phyloP scores from a whole-genome alignment of 2,329 filamentous ascomycete species.

The Mycosphaerelloides madeirae region DNA sequence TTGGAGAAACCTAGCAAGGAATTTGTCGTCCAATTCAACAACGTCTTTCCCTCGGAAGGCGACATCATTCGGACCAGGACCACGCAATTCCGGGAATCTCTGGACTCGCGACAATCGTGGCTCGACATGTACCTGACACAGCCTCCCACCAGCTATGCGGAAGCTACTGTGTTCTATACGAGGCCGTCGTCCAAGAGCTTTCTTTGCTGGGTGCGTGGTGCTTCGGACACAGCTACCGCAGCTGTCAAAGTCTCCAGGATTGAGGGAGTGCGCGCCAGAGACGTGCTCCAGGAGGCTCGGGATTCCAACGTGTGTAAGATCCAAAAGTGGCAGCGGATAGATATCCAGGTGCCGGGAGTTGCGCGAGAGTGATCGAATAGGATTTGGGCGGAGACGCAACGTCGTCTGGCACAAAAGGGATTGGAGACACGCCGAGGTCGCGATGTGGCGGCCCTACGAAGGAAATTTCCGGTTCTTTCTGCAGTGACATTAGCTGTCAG shows the following conservation, averaged over 20 bases:
- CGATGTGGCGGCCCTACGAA: no score
- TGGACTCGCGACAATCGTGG: conserved; percentile 10
- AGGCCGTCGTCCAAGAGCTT: not conserved
- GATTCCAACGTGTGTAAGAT: conserved; percentile 1
- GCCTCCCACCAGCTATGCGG: conserved; percentile 9
- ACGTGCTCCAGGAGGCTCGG: conserved; percentile 7
- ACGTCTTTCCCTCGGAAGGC: conserved; percentile 9
- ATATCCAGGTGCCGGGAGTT: conserved; percentile 7
- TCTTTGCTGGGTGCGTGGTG: conserved; percentile 1
- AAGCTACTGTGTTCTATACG: conserved; percentile 9
- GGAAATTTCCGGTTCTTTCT: not conserved
- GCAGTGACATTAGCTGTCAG: not conserved
- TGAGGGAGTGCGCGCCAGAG: conserved; percentile 9
- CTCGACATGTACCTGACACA: conserved; percentile 17
- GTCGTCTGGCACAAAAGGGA: not conserved
- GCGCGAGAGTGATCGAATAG: not conserved
- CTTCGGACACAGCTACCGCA: conserved; percentile 2
- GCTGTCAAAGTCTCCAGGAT: conserved; percentile 2
- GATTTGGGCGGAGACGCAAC: no score
- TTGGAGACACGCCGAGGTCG: no score
- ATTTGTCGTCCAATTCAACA: conserved; percentile 10
- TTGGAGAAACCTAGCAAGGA: not conserved
- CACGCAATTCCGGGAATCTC: conserved; percentile 7
- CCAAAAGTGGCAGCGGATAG: conserved; percentile 13
- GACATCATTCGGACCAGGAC: conserved; percentile 10